Evolutionary conservation across 805 yeast species (phyloP), one percentile per base, ranked within the genome.

Genomic region (Metschnikowia corniflorae): DNA sequence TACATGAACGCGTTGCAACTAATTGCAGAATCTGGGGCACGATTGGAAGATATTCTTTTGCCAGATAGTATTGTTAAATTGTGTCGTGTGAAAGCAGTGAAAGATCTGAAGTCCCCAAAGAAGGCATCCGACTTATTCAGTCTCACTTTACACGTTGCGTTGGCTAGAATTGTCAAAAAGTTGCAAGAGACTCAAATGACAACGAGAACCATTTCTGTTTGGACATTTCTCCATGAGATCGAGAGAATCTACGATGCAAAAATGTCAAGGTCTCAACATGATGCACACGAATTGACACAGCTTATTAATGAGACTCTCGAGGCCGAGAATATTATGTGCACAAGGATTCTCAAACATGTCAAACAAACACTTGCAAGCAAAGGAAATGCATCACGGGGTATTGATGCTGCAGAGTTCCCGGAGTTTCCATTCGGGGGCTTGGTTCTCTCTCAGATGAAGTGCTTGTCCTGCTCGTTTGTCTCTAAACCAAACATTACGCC

Each of bases 241-340:
- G 97, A 91, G 53, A 59, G 58, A 7, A 79, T 84, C 12, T 84
- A 81, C 61, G 75, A 79, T 37, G 80, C 89, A 3, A 78, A 76
- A 46, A 80, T 93, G 18, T 80, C 95, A 2, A 65, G 83, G 23
- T 77, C 76, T 30, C 98, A 93, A 58, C 95, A 91, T 53, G 98
- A 91, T 63, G 96, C 97, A 0, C 97, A 93, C 51, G 98, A 91
- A 53, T 69, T 93, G 45, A 74, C 91, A 20, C 95, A 87, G 55
- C 61, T 86, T 35, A 70, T 89, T 15, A 63, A 91, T 16, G 95
- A 89, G 51, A 80, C 91, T 0, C 64, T 93, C 33, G 79, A 82
- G 33, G 71, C 70, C 37, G 97, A 91, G 54, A 70, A 75, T 46
- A 50, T 64, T 7, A 61, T 60, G 29, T 41, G 80, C 31, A 58